Conservation (phyloP, 306 rosid genomes). For the Hippophae gyantsensis region DNA sequence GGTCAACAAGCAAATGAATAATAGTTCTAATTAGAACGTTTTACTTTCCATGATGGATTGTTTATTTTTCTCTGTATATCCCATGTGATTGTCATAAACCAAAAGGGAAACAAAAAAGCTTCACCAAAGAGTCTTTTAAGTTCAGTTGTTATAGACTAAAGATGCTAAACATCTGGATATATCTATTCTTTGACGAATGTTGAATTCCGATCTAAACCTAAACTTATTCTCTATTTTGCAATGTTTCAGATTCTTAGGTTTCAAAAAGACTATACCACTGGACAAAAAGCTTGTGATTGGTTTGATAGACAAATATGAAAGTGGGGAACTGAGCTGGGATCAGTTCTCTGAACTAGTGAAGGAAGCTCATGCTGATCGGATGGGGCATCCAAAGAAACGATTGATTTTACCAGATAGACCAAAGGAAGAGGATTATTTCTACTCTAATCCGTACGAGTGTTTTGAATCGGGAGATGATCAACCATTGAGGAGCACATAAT, state of each 20-base stretch:
- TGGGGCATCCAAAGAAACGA: conserved; percentile 72
- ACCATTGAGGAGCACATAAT: conserved; percentile 50
- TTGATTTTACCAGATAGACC: conserved; percentile 68
- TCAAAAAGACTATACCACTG: conserved; percentile 72
- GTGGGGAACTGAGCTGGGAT: conserved; percentile 56
- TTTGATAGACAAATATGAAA: conserved; percentile 64
- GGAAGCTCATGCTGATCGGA: conserved; percentile 63
- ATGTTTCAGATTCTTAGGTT: conserved; percentile 75
- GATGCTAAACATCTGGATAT: too few species aligned
- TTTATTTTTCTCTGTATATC: too few species aligned
- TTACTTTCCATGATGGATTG: too few species aligned
- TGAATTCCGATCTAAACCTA: not conserved
- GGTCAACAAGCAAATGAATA: not conserved
- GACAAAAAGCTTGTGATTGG: conserved; percentile 71
- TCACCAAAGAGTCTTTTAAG: too few species aligned
- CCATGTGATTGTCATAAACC: too few species aligned
- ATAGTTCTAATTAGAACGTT: not conserved
- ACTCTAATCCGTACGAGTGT: conserved; percentile 90
- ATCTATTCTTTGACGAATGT: not conserved
- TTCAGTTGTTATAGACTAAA: too few species aligned
- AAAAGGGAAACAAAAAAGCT: too few species aligned
- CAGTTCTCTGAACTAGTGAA: conserved; percentile 78
- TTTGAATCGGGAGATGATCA: conserved; percentile 38
- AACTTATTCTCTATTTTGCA: not conserved
- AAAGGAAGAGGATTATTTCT: conserved; percentile 93